Conservation (phyloP, 2,329 filamentous ascomycete genomes). For the Phialophora expanda region DNA sequence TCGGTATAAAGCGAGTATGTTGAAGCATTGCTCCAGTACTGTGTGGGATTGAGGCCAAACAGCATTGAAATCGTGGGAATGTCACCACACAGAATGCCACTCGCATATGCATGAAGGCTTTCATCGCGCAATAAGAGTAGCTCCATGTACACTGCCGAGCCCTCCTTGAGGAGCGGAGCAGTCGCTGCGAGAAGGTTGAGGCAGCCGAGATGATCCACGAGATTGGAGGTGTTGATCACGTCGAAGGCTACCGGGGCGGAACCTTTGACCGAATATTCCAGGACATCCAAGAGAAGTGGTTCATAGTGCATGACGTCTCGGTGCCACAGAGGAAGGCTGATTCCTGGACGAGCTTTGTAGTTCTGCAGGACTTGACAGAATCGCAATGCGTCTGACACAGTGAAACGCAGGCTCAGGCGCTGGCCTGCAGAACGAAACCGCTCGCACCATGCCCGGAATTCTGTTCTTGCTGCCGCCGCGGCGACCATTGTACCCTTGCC, state of each 20-base stretch:
- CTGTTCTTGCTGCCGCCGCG: neutral
- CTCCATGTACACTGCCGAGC: conserved; percentile 59
- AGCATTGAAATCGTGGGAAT: conserved; percentile 56
- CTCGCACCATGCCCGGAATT: neutral
- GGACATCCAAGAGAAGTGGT: conserved; percentile 47
- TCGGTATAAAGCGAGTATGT: conserved; percentile 17
- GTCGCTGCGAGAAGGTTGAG: conserved; percentile 56
- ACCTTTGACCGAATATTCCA: conserved; percentile 48
- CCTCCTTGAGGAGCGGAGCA: conserved; percentile 53
- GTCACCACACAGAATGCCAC: conserved; percentile 55
- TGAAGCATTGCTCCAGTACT: conserved; percentile 57
- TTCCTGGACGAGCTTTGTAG: conserved; percentile 41
- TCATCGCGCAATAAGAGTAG: conserved; percentile 47
- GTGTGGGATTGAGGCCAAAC: conserved; percentile 57
- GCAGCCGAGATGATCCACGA: conserved; percentile 53
- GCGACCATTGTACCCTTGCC: conserved; percentile 5
- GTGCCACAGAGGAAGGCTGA: conserved; percentile 50
- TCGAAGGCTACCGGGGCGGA: conserved; percentile 56
- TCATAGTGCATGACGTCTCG: conserved; percentile 50
- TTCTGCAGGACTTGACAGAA: conserved; percentile 61
- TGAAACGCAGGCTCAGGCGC: conserved; percentile 53
- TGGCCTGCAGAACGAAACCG: neutral
- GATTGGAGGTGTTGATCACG: conserved; percentile 61
- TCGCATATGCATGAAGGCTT: conserved; percentile 44
- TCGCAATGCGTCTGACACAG: conserved; percentile 56